Percentiles rank a stretch among this genome's conserved stretches.
Conservation (phyloP, 2,329 filamentous ascomycete species). For the Exophiala dermatitidis region DNA sequence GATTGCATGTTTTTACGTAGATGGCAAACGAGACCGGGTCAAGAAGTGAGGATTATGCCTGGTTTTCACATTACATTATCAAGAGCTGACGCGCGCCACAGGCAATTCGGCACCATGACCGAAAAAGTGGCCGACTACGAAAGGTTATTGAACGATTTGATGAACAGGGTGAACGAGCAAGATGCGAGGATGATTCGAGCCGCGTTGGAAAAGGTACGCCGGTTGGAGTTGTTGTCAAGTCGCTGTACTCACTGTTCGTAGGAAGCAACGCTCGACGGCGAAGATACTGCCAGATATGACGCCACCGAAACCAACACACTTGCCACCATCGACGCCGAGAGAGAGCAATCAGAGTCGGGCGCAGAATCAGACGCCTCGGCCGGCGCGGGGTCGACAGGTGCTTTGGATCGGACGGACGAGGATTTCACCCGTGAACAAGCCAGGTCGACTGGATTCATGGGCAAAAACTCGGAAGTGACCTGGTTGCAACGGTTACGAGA, state of each 20-base stretch:
- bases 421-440: conserved; percentile 37
- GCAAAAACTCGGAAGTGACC: conserved; percentile 42
- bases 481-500: conserved; percentile 40
- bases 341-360: conserved; percentile 20
- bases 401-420: conserved; percentile 41
- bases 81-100: conserved; percentile 20
- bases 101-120: conserved; percentile 36
- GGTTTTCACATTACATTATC: conserved; percentile 1
- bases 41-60: conserved; percentile 33
- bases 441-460: conserved; percentile 39
- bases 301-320: conserved; percentile 8
- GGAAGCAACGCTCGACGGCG: conserved; percentile 15
- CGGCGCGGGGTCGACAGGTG: conserved; percentile 37
- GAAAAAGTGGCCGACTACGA: conserved; percentile 37
- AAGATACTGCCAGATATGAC: conserved; percentile 16
- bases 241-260: conserved; percentile 3
- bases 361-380: conserved; percentile 25
- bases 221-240: no score
- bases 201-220: conserved; percentile 34
- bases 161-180: conserved; percentile 30
- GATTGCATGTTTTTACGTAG: conserved; percentile 36
- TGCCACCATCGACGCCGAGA: conserved; percentile 25
- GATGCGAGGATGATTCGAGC: conserved; percentile 33
- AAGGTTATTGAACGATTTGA: conserved; percentile 34
- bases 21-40: conserved; percentile 39